Base-by-base conservation (phyloP, 176 grass and related monocot genomes). In the Ampelocalamus luodianensis region DNA sequence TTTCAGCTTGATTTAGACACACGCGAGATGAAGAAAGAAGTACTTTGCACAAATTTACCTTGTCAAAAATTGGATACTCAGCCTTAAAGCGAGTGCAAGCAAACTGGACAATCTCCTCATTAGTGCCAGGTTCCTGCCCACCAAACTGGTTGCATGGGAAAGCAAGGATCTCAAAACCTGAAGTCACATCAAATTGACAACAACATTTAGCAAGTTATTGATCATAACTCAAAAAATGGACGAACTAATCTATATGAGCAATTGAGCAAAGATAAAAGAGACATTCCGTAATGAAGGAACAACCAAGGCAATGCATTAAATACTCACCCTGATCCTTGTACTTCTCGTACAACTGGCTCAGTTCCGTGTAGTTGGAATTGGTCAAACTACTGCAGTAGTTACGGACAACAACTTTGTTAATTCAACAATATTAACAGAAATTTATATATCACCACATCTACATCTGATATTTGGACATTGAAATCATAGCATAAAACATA, bases 131-230 rank as follows among this genome's bases (percentile, higher is more conserved):
- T 81, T 95, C 93, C 78, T 98, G 93, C 20, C 83, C 89, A 27
- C 85, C 93, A 20, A 98, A 98, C 81, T 98, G 96, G 78, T 95
- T 98, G 93, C 91, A 98, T 27, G 93, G 96, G 55, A 98, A 95
- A 69, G 93, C 93, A 58, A 98, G 89, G 85, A 98, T 92, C 81
- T 98, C 91, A 73, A 98, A 85, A 87, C 90, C 96, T 98, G 63
- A 46, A 64, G 67, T 42, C 53, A 62, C 39, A 90, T 43, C 17
- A 56, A 70, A 82, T 71, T 81, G 46, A 24, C 22, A 69, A 68
- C 20, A 17, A 40, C 23, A 87, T 65, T 74, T 38, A 87, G 44
- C 70, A 45, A 59, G 22, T 60, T 78, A 46, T 22, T 18, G 20
- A 80, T 32, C 39, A 74, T 74, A 77, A 53, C 24, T 89, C 29